phyloP scores from a whole-genome alignment of 768 basidiomycete species.

The Mycena venus region DNA sequence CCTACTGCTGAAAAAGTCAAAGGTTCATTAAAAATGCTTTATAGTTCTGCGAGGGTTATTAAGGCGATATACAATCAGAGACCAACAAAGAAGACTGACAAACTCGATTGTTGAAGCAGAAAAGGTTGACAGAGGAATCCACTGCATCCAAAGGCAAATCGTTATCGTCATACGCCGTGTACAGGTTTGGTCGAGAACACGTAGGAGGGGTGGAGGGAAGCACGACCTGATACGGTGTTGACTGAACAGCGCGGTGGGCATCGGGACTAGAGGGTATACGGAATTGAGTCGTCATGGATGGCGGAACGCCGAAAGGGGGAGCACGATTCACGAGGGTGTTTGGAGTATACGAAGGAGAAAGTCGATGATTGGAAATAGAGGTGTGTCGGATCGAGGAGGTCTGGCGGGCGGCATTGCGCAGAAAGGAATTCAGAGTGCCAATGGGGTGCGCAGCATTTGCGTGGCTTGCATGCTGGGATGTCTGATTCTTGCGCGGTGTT shows the following conservation, averaged over 20 bases:
- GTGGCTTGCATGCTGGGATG: background rate
- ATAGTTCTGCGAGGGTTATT: background rate
- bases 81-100: background rate
- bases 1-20: no score
- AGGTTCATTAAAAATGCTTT: no score
- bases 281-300: background rate
- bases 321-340: background rate
- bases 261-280: slow-evolving; percentile 2
- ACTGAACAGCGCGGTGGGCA: background rate
- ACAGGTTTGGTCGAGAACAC: background rate
- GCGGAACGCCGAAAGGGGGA: background rate
- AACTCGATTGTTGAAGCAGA: slow-evolving; percentile 2
- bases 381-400: background rate
- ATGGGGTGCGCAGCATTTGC: background rate
- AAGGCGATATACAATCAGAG: background rate
- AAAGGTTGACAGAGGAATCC: slow-evolving; percentile 16
- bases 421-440: slow-evolving; percentile 14
- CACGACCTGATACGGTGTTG: slow-evolving; percentile 24
- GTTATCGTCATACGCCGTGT: background rate
- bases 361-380: background rate
- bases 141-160: background rate
- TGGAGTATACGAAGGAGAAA: background rate
- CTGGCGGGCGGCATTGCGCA: slow-evolving; percentile 11
- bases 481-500: background rate
- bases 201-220: slow-evolving; percentile 25